phyloP scores from a whole-genome alignment of 371 early-diverging fungal genomes.

The Amoeboradix gromovi region DNA sequence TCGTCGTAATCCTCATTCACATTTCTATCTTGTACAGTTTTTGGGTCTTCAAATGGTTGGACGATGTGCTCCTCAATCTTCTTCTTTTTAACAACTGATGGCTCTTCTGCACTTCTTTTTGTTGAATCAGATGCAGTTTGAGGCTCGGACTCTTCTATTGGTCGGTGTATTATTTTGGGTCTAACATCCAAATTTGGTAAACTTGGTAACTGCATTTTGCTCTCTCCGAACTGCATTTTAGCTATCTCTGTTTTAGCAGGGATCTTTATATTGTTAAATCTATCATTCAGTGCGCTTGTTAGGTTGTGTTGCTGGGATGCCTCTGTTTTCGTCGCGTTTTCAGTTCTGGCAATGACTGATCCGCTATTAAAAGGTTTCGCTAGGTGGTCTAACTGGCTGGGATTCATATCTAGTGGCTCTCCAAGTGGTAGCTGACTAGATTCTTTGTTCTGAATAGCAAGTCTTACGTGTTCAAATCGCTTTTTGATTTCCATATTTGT shows the following conservation, averaged over 20 bases:
- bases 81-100: too few relatives aligned
- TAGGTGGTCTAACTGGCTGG: background rate
- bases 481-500: constrained; percentile 47
- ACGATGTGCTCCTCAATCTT: background rate
- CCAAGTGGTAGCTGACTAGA: background rate
- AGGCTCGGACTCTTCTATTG: background rate
- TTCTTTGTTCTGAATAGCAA: background rate
- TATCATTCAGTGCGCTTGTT: background rate
- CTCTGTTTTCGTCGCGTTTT: background rate
- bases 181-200: background rate
- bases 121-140: too few relatives aligned
- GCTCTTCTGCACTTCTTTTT: too few relatives aligned
- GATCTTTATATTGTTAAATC: background rate
- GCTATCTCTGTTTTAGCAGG: background rate
- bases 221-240: background rate
- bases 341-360: background rate
- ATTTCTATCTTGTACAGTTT: background rate
- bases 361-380: background rate
- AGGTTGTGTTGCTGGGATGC: background rate
- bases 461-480: constrained; percentile 7
- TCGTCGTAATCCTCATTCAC: background rate
- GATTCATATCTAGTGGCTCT: background rate
- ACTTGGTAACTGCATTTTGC: background rate
- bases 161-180: background rate
- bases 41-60: background rate